These are phyloP conservation scores for Entomortierella beljakovae DNA, from an alignment of 192 early-diverging fungal genomes.

Conservation along the genomic window DNA sequence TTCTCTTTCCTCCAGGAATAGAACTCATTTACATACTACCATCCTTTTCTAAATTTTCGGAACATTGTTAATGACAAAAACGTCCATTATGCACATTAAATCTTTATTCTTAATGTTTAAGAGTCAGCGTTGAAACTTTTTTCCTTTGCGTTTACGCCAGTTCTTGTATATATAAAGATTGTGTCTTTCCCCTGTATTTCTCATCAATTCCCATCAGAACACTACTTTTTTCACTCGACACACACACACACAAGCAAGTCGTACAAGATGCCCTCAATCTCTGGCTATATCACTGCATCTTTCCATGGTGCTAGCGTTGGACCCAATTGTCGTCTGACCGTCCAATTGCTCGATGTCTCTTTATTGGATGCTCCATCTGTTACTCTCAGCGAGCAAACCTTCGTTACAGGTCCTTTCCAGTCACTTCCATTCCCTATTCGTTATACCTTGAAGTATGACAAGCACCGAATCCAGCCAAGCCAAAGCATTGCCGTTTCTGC, in stretches of 20 bases:
- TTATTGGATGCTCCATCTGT: conserved; percentile 27
- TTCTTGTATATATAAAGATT: background rate
- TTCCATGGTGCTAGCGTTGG: background rate
- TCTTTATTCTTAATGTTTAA: background rate
- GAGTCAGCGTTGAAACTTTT: background rate
- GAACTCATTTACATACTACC: background rate
- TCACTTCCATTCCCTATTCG: conserved; percentile 10
- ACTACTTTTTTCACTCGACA: background rate
- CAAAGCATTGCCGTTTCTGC: conserved; percentile 13
- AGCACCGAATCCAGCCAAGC: background rate
- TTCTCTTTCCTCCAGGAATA: too few species aligned
- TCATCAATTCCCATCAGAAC: background rate
- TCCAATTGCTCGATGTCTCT: conserved; percentile 36
- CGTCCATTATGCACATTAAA: background rate
- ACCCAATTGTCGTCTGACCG: conserved; percentile 15
- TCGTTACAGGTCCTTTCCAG: background rate
- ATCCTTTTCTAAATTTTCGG: background rate
- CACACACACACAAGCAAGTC: background rate
- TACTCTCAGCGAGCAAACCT: conserved; percentile 14
- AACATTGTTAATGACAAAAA: background rate
- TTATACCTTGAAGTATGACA: conserved; percentile 3
- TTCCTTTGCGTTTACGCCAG: too few species aligned
- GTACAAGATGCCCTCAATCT: background rate
- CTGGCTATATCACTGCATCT: background rate
- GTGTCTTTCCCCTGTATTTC: background rate